Percentiles rank a stretch among this genome's conserved stretches.
These are phyloP conservation scores for Nematocida homosporus DNA, from an alignment of 371 early-diverging fungal genomes.

Conservation along the genomic window DNA sequence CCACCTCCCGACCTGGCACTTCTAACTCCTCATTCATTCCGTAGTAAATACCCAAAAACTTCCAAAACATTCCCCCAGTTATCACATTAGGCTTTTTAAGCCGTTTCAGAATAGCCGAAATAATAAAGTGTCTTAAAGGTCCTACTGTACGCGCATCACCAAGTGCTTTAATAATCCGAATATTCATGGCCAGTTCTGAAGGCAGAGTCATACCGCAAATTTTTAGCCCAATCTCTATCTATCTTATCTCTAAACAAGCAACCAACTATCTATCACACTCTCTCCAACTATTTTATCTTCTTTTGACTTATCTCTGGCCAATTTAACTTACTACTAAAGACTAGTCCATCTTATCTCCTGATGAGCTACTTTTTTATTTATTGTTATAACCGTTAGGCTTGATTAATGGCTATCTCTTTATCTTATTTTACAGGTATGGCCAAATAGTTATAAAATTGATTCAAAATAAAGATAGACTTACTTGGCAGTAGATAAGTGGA, in stretches of 20 bases:
- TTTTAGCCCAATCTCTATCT: conserved; percentile 5
- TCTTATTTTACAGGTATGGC: no score
- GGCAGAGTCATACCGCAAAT: conserved; percentile 58
- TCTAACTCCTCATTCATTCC: conserved; percentile 11
- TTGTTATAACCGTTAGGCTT: no score
- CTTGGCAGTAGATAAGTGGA: no score
- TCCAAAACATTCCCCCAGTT: conserved; percentile 63
- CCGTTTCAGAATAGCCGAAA: conserved; percentile 59
- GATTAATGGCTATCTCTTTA: no score
- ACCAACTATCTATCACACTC: no score
- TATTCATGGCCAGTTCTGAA: conserved; percentile 62
- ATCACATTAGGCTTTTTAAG: conserved; percentile 67
- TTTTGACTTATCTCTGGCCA: no score
- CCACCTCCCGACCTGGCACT: neutral
- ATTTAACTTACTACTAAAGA: no score
- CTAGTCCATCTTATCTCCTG: no score
- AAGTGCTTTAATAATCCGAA: conserved; percentile 66
- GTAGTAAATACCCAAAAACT: conserved; percentile 57
- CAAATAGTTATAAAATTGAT: no score
- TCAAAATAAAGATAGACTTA: no score
- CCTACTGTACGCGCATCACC: conserved; percentile 59
- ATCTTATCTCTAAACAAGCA: neutral
- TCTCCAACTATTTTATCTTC: no score
- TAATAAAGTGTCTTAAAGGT: conserved; percentile 60
- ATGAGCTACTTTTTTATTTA: no score